Conservation (phyloP, 2,329 filamentous ascomycete genomes). For the Tolypocladium album region DNA sequence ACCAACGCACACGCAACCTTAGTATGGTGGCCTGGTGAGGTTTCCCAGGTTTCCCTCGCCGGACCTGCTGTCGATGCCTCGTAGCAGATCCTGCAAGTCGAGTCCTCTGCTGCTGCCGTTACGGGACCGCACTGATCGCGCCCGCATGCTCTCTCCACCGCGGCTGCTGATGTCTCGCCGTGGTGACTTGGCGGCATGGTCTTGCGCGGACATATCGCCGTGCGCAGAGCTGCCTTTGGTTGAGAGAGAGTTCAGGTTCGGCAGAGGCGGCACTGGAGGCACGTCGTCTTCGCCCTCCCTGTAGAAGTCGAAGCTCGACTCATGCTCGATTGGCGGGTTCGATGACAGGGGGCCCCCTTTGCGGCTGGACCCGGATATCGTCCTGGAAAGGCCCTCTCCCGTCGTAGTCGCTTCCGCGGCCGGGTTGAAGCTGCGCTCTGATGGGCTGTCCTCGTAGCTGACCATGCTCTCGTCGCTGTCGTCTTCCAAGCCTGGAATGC, state of each 20-base stretch:
- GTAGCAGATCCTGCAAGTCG: conserved; percentile 38
- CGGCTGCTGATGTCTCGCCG: conserved; percentile 31
- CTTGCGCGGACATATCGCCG: conserved; percentile 20
- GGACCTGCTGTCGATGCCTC: conserved; percentile 37
- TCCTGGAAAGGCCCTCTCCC: conserved; percentile 17
- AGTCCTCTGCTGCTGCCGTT: conserved; percentile 23
- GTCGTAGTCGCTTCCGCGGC: conserved; percentile 17
- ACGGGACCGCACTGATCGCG: conserved; percentile 20
- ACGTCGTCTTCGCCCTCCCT: conserved; percentile 26
- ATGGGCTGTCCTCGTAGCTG: conserved; percentile 58
- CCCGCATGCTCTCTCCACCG: conserved; percentile 25
- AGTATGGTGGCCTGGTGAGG: conserved; percentile 39
- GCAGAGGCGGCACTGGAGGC: conserved; percentile 47
- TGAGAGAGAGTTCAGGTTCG: conserved; percentile 22
- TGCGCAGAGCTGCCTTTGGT: conserved; percentile 16
- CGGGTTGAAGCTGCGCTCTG: conserved; percentile 52
- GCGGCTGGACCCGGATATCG: conserved; percentile 21
- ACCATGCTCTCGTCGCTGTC: conserved; percentile 59
- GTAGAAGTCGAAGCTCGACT: conserved; percentile 16
- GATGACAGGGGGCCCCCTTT: conserved; percentile 29
- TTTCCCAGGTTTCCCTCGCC: conserved; percentile 35
- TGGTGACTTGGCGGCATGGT: conserved; percentile 21
- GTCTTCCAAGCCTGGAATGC: conserved; percentile 27
- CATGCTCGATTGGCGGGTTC: conserved; percentile 25
- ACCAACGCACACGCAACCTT: conserved; percentile 3